Conservation (phyloP, 73 alveolate genomes). For the Symbiodinium pilosum region DNA sequence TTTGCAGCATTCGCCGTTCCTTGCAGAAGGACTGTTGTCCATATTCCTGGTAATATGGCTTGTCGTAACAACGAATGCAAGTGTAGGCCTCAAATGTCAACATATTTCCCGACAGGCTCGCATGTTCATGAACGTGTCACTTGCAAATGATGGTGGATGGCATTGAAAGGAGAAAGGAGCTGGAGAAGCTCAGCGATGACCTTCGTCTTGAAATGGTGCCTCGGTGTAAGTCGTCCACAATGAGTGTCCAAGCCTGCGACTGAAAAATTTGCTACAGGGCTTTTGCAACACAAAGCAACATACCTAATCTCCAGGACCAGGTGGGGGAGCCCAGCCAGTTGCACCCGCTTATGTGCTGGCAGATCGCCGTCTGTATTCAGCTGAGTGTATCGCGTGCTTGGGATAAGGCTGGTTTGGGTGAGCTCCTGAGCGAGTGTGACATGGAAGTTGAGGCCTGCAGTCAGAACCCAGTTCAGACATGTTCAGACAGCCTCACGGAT, state of each 20-base stretch:
- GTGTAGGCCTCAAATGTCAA: too few relatives aligned
- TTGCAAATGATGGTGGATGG: not conserved
- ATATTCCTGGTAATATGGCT: too few relatives aligned
- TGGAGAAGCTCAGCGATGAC: conserved; percentile 56
- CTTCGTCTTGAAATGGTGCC: conserved; percentile 57
- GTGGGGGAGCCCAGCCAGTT: not conserved
- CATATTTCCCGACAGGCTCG: too few relatives aligned
- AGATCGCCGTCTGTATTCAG: too few relatives aligned
- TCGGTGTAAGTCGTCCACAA: not conserved
- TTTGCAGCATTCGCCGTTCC: too few relatives aligned
- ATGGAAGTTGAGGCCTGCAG: not conserved
- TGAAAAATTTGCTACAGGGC: too few relatives aligned
- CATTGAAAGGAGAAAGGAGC: conserved; percentile 42
- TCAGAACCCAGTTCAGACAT: not conserved
- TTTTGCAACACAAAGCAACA: not conserved
- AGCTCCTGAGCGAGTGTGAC: not conserved
- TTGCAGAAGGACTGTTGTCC: too few relatives aligned
- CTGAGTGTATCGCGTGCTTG: not conserved
- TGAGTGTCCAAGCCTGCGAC: too few relatives aligned
- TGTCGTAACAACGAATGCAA: too few relatives aligned
- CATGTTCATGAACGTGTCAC: too few relatives aligned
- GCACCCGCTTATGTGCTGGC: not conserved
- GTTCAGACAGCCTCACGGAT: not conserved
- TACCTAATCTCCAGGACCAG: not conserved
- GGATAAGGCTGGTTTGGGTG: not conserved